Conservation (phyloP, 2,329 filamentous ascomycete genomes). For the Epichloe scottii region DNA sequence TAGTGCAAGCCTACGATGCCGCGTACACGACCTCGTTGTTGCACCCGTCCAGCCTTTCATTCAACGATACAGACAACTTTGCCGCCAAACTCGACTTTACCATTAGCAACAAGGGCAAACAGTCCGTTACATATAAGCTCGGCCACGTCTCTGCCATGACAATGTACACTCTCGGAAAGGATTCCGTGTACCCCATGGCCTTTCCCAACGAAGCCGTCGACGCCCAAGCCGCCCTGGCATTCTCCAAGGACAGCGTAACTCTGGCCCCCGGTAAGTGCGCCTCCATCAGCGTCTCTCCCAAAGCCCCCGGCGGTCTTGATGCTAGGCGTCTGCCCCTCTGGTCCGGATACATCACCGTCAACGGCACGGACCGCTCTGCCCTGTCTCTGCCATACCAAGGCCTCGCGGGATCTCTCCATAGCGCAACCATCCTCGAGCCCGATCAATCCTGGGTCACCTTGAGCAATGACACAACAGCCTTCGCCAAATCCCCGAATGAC, state of each 20-base stretch:
- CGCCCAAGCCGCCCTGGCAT: conserved; percentile 28
- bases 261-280: conserved; percentile 28
- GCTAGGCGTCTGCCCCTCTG: conserved; percentile 26
- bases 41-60: conserved; percentile 41
- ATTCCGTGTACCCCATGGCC: conserved; percentile 21
- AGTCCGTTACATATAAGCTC: conserved; percentile 38
- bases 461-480: conserved; percentile 16
- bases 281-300: conserved; percentile 32
- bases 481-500: conserved; percentile 17
- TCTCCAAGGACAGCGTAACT: conserved; percentile 30
- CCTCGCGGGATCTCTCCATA: conserved; percentile 21
- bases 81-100: conserved; percentile 34
- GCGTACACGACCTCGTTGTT: conserved; percentile 40
- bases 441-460: conserved; percentile 14
- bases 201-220: conserved; percentile 33
- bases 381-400: conserved; percentile 29
- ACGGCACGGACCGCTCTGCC: conserved; percentile 22
- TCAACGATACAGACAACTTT: conserved; percentile 51
- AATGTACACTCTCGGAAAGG: conserved; percentile 33
- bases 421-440: conserved; percentile 9
- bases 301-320: conserved; percentile 24
- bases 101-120: conserved; percentile 39
- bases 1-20: conserved; percentile 47
- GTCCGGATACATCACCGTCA: conserved; percentile 29
- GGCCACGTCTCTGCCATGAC: conserved; percentile 36